Evolutionary conservation across 1,139 yeast species (phyloP), one percentile per base, ranked within the genome.

Genomic region (Pneumocystis murina): DNA sequence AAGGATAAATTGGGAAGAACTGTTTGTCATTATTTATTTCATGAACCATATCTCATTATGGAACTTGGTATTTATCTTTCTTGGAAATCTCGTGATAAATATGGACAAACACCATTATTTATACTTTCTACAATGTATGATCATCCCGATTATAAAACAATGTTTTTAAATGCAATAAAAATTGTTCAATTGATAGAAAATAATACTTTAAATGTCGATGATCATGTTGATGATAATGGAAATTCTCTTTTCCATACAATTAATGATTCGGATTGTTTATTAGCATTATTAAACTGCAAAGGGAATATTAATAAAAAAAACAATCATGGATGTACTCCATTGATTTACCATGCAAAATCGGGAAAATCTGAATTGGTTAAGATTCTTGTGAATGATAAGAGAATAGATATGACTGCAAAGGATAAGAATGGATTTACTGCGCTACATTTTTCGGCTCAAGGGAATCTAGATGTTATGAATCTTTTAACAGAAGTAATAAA

Each of bases 91-190:
- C 80, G 80, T 63, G 97, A 92, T 70, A 67, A 70, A 24, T 83
- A 81, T 67, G 84, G 85, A 0, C 89, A 87, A 68, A 88, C 97
- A 0, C 96, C 97, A 0, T 75, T 91, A 16, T 84, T 87, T 72
- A 81, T 88, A 6, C 73, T 88, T 4, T 83, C 89, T 68, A 77
- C 96, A 62, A 84, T 92, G 67, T 91, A 91, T 73, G 97, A 91
- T 71, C 92, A 87, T 69, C 75, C 81, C 0, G 74, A 82, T 36
- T 91, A 91, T 71, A 72, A 76, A 1, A 72, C 72, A 1, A 73
- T 90, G 69, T 73, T 88, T 2, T 67, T 71, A 16, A 72, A 71
- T 2, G 82, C 84, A 0, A 79, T 86, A 64, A 68, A 72, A 0
- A 76, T 80, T 40, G 41, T 65, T 20, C 36, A 61, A 2, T 39